A percentile compares a stretch with the other conserved stretches of the same genome.
Conservation (phyloP, 768 basidiomycete species). For the Obba rivulosa region DNA sequence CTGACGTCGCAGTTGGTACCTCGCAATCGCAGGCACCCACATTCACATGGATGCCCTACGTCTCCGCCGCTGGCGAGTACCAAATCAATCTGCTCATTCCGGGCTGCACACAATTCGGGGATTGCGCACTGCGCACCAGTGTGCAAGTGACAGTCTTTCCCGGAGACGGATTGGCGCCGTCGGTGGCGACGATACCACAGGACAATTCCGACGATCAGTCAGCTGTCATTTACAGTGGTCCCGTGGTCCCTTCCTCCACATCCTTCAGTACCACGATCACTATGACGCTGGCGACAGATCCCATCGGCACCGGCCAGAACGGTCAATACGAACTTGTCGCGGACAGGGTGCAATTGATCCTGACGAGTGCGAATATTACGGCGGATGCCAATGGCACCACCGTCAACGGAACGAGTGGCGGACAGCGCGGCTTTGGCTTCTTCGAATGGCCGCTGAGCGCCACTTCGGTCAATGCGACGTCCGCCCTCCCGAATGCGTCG, state of each 20-base stretch:
- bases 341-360: conserved; percentile 73
- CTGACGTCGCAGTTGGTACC: conserved; percentile 62
- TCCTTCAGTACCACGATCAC: conserved; percentile 70
- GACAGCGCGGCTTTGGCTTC: conserved; percentile 68
- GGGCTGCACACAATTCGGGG: conserved; percentile 75
- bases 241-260: conserved; percentile 68
- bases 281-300: conserved; percentile 65
- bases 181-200: conserved; percentile 69
- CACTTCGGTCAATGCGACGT: conserved; percentile 50
- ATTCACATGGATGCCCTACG: conserved; percentile 87
- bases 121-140: conserved; percentile 75
- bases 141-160: conserved; percentile 84
- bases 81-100: conserved; percentile 81
- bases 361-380: conserved; percentile 55
- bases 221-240: conserved; percentile 72
- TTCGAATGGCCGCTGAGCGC: conserved; percentile 76
- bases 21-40: conserved; percentile 58
- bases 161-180: conserved; percentile 57
- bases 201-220: conserved; percentile 58
- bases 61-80: conserved; percentile 87
- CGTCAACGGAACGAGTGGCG: conserved; percentile 26
- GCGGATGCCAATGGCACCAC: conserved; percentile 21
- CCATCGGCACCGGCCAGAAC: conserved; percentile 55
- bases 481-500: conserved; percentile 58
- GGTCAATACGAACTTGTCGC: conserved; percentile 83